These are phyloP conservation scores for Boletus smithii DNA, from an alignment of 1,284 basidiomycete species.

Conservation along the genomic window DNA sequence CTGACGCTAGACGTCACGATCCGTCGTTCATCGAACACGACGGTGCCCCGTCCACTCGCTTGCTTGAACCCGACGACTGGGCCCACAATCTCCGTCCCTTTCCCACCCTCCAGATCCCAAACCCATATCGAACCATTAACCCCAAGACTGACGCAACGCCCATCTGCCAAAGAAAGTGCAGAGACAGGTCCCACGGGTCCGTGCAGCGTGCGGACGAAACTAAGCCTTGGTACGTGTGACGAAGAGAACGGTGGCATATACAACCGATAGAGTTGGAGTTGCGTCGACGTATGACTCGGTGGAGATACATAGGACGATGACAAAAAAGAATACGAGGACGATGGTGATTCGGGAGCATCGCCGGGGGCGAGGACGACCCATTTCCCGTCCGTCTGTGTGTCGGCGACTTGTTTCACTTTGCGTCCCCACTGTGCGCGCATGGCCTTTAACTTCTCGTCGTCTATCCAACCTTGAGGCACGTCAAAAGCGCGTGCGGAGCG, in stretches of 20 bases:
- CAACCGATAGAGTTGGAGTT: slow-evolving; percentile 70
- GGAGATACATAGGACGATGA: slow-evolving; percentile 35
- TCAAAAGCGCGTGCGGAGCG: slow-evolving; percentile 67
- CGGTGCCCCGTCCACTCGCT: slow-evolving; percentile 40
- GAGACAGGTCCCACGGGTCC: slow-evolving; percentile 65
- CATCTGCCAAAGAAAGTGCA: slow-evolving; percentile 69
- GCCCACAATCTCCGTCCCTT: slow-evolving; percentile 54
- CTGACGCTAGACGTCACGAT: slow-evolving; percentile 57
- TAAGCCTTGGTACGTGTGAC: slow-evolving; percentile 52
- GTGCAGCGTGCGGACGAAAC: slow-evolving; percentile 66
- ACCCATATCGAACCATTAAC: slow-evolving; percentile 73
- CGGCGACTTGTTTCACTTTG: slow-evolving; percentile 62
- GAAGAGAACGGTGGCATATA: slow-evolving; percentile 54
- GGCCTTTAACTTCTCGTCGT: slow-evolving; percentile 55
- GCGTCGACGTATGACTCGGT: slow-evolving; percentile 46
- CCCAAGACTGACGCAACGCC: slow-evolving; percentile 72
- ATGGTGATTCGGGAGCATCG: slow-evolving; percentile 28
- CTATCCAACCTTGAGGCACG: slow-evolving; percentile 67
- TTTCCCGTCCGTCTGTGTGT: slow-evolving; percentile 76
- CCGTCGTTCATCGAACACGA: slow-evolving; percentile 72
- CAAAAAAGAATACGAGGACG: slow-evolving; percentile 18
- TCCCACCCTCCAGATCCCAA: slow-evolving; percentile 74
- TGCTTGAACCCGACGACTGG: slow-evolving; percentile 18
- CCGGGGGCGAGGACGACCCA: slow-evolving; percentile 76
- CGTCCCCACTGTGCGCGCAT: slow-evolving; percentile 74